Evolutionary conservation across 805 yeast genomes (phyloP), one percentile per base, ranked within the genome.

Genomic region (Kodamaea kakaduensis): DNA sequence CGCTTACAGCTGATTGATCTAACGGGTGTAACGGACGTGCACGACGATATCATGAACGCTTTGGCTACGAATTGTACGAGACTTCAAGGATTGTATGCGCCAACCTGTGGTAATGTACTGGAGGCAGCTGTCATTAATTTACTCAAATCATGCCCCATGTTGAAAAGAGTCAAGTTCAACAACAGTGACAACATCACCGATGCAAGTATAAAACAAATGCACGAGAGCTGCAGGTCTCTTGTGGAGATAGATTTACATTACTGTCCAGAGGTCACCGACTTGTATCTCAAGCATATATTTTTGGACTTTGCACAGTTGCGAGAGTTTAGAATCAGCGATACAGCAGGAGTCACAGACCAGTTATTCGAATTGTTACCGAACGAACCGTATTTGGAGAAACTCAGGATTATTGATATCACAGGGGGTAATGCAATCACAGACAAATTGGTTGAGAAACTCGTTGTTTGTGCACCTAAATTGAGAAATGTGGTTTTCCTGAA

Each of bases 221-320:
- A 83, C 36, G 64, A 67, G n/a, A 73, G 73, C 52, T 90, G 97
- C 57, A 81, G 82, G 26, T 70, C 80, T 37, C 66, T 90, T 32
- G 94, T 89, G 12, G 98, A 90, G 59, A 81, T 93, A 34, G 97
- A 90, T 59, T 69, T 90, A 32, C 89, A 87, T 46, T 81, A 79
- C 29, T 84, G 96, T 59, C 75, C 81, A n/a, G 69, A 74, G 43
- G 76, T 89, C 23, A 74, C 84, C 9, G 84, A 87, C 54, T 54
- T 52, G n/a, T 68, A 84, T 28, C 67, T 88, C 31, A 64, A 71
- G 37, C 58, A 58, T 8, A 63, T 84, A 5, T 78, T 88, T 46
- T 54, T 67, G 12, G 76, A 74, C 17, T 67, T 88, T 31, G 73
- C 77, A n/a, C 84, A 78, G 43, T 64, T 90, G 34, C 72, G 96